Percentiles rank a stretch among this genome's conserved stretches.
These are phyloP conservation scores for Rasamsonia emersonii DNA, from an alignment of 2,329 filamentous ascomycete species.

Conservation along the genomic window DNA sequence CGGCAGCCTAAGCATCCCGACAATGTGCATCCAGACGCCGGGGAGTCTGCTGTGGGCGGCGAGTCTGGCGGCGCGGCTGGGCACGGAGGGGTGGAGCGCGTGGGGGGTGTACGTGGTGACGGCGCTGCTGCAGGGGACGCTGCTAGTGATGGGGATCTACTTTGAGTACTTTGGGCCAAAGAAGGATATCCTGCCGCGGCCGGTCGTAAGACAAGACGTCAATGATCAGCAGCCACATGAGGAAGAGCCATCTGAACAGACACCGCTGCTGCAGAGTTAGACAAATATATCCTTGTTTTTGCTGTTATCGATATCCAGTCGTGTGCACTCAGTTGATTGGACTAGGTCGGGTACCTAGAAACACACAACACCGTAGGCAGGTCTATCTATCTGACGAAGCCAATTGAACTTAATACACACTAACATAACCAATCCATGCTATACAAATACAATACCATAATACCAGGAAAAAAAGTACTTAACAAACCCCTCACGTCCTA, in stretches of 20 bases:
- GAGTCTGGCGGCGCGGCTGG: constrained; percentile 72
- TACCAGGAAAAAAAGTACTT: no score
- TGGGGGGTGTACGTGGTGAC: constrained; percentile 90
- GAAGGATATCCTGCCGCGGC: constrained; percentile 31
- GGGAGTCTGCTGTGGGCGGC: constrained; percentile 84
- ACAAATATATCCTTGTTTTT: no score
- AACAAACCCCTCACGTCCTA: no score
- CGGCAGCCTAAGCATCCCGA: constrained; percentile 85
- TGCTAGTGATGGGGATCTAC: constrained; percentile 71
- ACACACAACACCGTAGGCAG: no score
- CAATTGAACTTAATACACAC: no score
- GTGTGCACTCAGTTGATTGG: no score
- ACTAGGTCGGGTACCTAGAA: no score
- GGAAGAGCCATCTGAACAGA: constrained; percentile 23
- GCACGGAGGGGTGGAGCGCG: constrained; percentile 80
- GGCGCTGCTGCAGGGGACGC: constrained; percentile 70
- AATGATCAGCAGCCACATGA: constrained; percentile 8
- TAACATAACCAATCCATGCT: no score
- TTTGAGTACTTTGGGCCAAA: constrained; percentile 46
- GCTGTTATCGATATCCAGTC: no score
- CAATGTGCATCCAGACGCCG: constrained; percentile 97
- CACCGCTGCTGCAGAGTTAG: constrained; percentile 23
- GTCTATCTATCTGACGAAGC: no score
- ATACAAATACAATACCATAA: no score
- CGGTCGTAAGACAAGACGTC: constrained; percentile 14